A percentile compares a stretch with the other conserved stretches of the same genome.
These are phyloP conservation scores for Ramaria rubella DNA, from an alignment of 768 basidiomycete genomes.

Conservation along the genomic window DNA sequence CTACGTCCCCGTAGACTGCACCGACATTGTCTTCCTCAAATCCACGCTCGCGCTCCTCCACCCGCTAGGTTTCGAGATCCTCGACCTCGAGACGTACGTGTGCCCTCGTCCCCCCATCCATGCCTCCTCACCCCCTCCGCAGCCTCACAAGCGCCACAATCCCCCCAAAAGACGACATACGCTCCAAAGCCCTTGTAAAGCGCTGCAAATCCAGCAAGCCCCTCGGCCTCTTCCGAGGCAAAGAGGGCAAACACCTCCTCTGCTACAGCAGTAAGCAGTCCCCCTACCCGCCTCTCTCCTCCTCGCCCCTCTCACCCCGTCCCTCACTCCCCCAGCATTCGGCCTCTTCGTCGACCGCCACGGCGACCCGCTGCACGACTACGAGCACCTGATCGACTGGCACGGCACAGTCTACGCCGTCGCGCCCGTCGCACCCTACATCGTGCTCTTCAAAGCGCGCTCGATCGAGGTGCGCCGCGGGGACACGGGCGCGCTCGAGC, in stretches of 20 bases:
- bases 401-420: constrained; percentile 5
- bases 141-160: constrained; percentile 1
- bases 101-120: background rate
- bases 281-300: background rate
- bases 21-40: constrained; percentile 1
- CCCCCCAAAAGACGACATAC: background rate
- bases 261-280: constrained; percentile 5
- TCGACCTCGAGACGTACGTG: constrained; percentile 4
- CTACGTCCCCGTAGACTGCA: constrained; percentile 4
- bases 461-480: constrained; percentile 9
- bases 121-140: background rate
- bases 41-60: background rate
- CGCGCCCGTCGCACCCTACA: constrained; percentile 2
- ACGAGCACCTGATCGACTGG: constrained; percentile 7
- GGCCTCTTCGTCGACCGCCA: constrained; percentile 5
- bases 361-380: background rate
- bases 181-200: constrained; percentile 2
- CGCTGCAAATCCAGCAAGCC: constrained; percentile 6
- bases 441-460: constrained; percentile 9
- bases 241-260: background rate
- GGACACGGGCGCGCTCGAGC: constrained; percentile 2
- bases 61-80: constrained; percentile 4
- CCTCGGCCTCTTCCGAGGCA: background rate
- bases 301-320: background rate
- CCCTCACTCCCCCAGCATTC: background rate